Conservation (phyloP, 129 eudicot genomes). For the Helichrysum umbraculigerum region DNA sequence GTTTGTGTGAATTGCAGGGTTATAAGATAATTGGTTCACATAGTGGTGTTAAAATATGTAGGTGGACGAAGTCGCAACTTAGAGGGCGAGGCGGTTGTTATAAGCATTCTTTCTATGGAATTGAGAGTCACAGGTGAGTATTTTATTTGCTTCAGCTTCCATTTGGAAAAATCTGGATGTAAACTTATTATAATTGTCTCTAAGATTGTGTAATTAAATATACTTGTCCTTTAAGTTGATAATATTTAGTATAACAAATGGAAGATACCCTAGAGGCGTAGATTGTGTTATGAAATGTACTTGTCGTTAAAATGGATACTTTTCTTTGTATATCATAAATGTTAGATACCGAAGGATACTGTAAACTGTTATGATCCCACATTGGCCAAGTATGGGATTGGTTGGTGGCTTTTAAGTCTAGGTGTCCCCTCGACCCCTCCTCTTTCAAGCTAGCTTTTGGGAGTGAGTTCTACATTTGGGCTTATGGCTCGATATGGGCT, state of each 20-base stretch:
- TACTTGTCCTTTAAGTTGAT: not conserved
- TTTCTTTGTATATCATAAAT: not conserved
- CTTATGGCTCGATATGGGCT: too few species aligned
- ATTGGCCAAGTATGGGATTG: too few species aligned
- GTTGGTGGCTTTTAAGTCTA: too few species aligned
- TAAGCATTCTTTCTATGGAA: slow-evolving; percentile 97
- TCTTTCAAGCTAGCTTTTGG: too few species aligned
- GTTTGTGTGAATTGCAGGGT: slow-evolving; percentile 57
- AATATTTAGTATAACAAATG: not conserved
- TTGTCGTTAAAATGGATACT: not conserved
- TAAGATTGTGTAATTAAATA: not conserved
- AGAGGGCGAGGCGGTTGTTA: slow-evolving; percentile 99
- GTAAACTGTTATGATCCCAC: too few species aligned
- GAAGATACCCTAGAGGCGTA: not conserved
- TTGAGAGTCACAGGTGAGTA: slow-evolving; percentile 91
- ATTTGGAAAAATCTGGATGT: not conserved
- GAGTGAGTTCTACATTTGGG: too few species aligned
- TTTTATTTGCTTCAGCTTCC: not conserved
- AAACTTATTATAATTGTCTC: not conserved
- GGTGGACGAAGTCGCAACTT: slow-evolving; percentile 98
- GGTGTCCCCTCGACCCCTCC: too few species aligned
- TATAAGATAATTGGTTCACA: slow-evolving; percentile 98
- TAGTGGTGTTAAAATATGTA: slow-evolving; percentile 95
- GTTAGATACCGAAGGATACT: too few species aligned
- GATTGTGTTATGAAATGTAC: not conserved